Conservation (phyloP, 805 yeast genomes). For the Nakazawaea populi region DNA sequence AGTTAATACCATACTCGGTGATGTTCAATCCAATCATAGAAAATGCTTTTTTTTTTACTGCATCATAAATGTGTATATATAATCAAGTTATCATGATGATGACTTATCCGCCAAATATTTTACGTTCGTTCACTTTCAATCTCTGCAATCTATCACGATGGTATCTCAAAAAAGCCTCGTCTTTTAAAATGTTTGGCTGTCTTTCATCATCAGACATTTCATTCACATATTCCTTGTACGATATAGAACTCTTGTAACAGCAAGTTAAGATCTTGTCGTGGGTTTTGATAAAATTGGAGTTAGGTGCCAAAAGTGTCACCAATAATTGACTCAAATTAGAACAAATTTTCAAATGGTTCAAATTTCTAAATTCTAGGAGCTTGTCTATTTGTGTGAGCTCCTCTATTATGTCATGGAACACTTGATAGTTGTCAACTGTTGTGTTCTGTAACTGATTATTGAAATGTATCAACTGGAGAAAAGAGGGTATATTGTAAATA, state of each 20-base stretch:
- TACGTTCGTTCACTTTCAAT: background rate
- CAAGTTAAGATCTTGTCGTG: conserved; percentile 1
- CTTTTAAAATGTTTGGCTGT: background rate
- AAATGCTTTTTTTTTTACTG: background rate
- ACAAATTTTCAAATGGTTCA: conserved; percentile 2
- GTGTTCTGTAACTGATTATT: background rate
- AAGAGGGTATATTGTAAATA: conserved; percentile 3
- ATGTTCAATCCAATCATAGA: no score
- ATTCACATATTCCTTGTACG: conserved; percentile 5
- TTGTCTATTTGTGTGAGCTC: conserved; percentile 1
- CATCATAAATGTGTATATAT: background rate
- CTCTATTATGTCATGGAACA: background rate
- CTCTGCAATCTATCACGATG: background rate
- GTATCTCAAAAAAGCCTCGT: conserved; percentile 1
- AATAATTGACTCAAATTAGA: conserved; percentile 1
- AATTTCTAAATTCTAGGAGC: background rate
- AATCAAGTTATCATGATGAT: background rate
- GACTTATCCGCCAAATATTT: background rate
- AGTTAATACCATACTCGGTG: no score
- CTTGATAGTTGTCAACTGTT: background rate
- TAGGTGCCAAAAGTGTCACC: background rate
- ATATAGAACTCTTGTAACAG: conserved; percentile 3
- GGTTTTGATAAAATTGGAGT: background rate
- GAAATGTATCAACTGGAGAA: conserved; percentile 2
- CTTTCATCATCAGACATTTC: background rate